These are phyloP conservation scores for Leccinum disarticulatum DNA, from an alignment of 768 basidiomycete species.

Conservation along the genomic window DNA sequence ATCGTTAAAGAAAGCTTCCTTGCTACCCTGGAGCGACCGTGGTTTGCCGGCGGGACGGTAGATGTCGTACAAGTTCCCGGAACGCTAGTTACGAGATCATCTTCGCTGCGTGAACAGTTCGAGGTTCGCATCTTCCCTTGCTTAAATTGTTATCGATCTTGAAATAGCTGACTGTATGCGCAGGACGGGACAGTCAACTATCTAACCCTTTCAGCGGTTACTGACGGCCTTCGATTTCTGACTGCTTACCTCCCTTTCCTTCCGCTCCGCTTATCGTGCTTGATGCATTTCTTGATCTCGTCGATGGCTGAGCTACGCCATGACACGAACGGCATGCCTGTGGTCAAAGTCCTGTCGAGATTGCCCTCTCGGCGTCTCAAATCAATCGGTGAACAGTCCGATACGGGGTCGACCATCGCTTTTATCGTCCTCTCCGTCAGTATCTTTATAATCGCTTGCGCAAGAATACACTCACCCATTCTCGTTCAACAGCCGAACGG, in stretches of 20 bases:
- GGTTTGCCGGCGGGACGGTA: conserved; percentile 85
- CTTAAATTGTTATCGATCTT: background rate
- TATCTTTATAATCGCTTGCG: conserved; percentile 2
- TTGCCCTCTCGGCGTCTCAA: conserved; percentile 52
- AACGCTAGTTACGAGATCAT: conserved; percentile 57
- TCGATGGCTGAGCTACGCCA: conserved; percentile 61
- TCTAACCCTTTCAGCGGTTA: conserved; percentile 71
- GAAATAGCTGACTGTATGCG: conserved; percentile 11
- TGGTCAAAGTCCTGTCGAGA: conserved; percentile 68
- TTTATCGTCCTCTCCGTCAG: conserved; percentile 64
- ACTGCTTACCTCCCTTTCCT: conserved; percentile 79
- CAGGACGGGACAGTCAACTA: conserved; percentile 89
- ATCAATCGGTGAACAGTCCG: conserved; percentile 62
- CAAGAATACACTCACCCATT: conserved; percentile 4
- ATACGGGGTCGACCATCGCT: conserved; percentile 62
- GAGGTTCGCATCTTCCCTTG: conserved; percentile 49
- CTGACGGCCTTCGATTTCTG: conserved; percentile 74
- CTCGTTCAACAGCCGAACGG: conserved; percentile 51
- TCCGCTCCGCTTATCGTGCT: conserved; percentile 68
- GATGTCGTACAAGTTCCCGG: conserved; percentile 85
- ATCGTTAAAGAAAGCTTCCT: conserved; percentile 72
- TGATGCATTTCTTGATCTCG: conserved; percentile 59
- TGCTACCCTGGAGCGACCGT: conserved; percentile 60
- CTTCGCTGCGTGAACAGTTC: conserved; percentile 67
- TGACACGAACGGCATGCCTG: conserved; percentile 55